These are phyloP conservation scores for Pleurotus eryngii DNA, from an alignment of 768 basidiomycete species.

Conservation along the genomic window DNA sequence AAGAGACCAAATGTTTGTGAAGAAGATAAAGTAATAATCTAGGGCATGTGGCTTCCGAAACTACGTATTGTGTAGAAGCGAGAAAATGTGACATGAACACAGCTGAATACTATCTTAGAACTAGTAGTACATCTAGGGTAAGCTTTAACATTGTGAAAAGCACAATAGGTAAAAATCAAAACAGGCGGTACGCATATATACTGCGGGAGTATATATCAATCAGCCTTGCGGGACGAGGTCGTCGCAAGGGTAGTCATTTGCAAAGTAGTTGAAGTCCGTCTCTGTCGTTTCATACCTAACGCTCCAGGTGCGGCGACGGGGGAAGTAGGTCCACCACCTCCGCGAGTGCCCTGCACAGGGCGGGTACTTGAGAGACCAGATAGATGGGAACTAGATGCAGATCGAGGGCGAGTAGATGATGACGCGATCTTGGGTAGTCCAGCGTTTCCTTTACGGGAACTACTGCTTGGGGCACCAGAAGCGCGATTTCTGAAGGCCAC, in stretches of 20 bases:
- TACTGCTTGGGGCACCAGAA: constrained; percentile 66
- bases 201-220: neutral
- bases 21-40: constrained; percentile 24
- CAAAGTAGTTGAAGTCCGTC: constrained; percentile 67
- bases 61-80: neutral
- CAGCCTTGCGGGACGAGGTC: constrained; percentile 10
- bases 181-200: constrained; percentile 14
- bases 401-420: constrained; percentile 68
- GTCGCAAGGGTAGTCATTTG: constrained; percentile 30
- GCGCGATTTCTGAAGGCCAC: constrained; percentile 63
- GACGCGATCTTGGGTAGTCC: constrained; percentile 73
- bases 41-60: constrained; percentile 20
- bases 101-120: constrained; percentile 1
- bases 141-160: constrained; percentile 19
- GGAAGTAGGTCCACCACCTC: constrained; percentile 13
- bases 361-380: constrained; percentile 42
- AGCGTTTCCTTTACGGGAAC: constrained; percentile 60
- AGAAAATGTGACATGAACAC: constrained; percentile 8
- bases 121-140: constrained; percentile 22
- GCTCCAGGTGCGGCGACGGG: constrained; percentile 27
- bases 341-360: constrained; percentile 28
- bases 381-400: constrained; percentile 56
- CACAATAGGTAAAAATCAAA: constrained; percentile 12
- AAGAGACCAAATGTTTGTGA: constrained; percentile 10
- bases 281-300: constrained; percentile 71